Conservation (phyloP, 2,329 filamentous ascomycete species). For the Fusarium lateritium region DNA sequence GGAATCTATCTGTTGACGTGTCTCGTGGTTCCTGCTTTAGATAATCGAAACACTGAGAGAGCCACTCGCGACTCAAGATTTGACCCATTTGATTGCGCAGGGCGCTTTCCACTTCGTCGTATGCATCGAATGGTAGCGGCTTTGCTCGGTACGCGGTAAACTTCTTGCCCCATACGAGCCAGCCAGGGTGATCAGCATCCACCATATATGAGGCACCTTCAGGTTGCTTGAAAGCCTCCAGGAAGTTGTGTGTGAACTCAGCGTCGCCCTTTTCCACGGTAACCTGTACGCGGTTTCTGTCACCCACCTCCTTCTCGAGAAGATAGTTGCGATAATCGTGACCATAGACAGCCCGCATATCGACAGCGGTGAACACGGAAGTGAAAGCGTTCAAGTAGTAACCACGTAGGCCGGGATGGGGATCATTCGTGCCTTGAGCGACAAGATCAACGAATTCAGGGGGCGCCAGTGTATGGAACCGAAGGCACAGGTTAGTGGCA, state of each 20-base stretch:
- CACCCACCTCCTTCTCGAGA: slow-evolving; percentile 78
- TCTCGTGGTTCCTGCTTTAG: slow-evolving; percentile 97
- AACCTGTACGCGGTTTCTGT: slow-evolving; percentile 83
- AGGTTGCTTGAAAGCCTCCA: slow-evolving; percentile 82
- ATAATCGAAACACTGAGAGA: slow-evolving; percentile 89
- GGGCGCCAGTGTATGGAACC: slow-evolving; percentile 91
- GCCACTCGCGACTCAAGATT: slow-evolving; percentile 86
- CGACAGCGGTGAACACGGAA: slow-evolving; percentile 84
- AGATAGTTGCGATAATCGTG: slow-evolving; percentile 93
- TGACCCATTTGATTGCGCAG: slow-evolving; percentile 85
- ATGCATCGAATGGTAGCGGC: slow-evolving; percentile 76
- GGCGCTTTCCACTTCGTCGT: slow-evolving; percentile 83
- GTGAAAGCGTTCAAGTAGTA: slow-evolving; percentile 86
- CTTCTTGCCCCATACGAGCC: slow-evolving; percentile 94
- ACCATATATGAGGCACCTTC: slow-evolving; percentile 83
- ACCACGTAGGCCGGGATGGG: slow-evolving; percentile 86
- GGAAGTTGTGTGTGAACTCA: slow-evolving; percentile 83
- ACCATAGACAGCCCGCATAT: slow-evolving; percentile 86
- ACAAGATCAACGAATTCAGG: slow-evolving; percentile 87
- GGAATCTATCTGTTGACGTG: slow-evolving; percentile 84
- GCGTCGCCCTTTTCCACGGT: slow-evolving; percentile 81
- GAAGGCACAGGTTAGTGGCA: slow-evolving; percentile 88
- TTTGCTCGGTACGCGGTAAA: slow-evolving; percentile 86
- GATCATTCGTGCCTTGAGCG: slow-evolving; percentile 86
- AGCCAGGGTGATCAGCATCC: slow-evolving; percentile 92